Base-by-base conservation (phyloP, 129 eudicot species). In the Saposhnikovia divaricata region DNA sequence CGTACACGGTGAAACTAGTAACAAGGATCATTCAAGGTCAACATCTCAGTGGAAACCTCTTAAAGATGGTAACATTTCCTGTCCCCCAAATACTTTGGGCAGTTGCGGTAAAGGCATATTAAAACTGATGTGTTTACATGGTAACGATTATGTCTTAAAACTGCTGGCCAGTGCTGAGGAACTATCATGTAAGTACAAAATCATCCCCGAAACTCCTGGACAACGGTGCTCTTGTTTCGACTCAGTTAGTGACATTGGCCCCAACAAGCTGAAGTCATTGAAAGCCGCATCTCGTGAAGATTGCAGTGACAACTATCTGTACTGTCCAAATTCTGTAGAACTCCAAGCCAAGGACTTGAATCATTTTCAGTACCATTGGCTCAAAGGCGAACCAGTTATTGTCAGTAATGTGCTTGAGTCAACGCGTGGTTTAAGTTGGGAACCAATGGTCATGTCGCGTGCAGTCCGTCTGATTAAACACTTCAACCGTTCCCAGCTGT, bases 371-470 rank as follows among this genome's bases (percentile, higher is more conserved):
- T 78, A 84, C 50, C 89, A 86, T 83, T 88, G 89, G 89, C 34
- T 16, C 15, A 84, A 76, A 75, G 92, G 87, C 0, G 88, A 88
- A 80, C 92, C 92, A 11, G 85, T 86, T 4, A 74, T 88, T 27
- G 92, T 88, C 34, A 69, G 83, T 18, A 61, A 86, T 80, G 89
- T 86, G 78, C 92, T 88, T 50, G 85, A 88, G 37, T 80, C 39
- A 57, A 82, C 87, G 6, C 2, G 55, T 42, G 92, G 92, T n/a
- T 80, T 88, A 57, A 78, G 92, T 79, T 88, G 92, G 92, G 92
- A 88, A 40, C 89, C 92, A 31, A 81, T 83, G 87, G 92, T 88
- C 57, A 88, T 88, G 88, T 88, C 89, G 86, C 92, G 89, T 81
- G 92, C 92, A 19, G 31, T 84, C 28, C 89, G 86, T 51, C 87